phyloP scores from a whole-genome alignment of 106 monocot genomes.

The Cymbidium sinense region DNA sequence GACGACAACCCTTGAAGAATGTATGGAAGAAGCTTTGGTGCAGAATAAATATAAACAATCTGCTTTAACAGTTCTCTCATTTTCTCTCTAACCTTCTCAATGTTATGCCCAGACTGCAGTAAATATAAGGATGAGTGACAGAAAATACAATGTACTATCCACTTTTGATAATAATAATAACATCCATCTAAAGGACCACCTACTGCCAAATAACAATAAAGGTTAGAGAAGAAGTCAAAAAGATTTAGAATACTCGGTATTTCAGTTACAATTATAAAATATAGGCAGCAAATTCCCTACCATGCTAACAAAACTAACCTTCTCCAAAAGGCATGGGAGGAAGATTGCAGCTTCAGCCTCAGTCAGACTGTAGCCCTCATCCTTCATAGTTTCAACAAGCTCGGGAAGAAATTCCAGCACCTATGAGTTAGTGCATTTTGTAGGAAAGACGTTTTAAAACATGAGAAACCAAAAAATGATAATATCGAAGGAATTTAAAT shows the following conservation, averaged over 20 bases:
- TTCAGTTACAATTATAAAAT: neutral
- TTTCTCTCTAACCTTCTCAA: conserved; percentile 93
- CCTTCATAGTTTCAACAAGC: conserved; percentile 66
- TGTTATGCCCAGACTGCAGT: conserved; percentile 94
- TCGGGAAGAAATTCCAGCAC: conserved; percentile 97
- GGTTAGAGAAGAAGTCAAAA: neutral
- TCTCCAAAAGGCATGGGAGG: conserved; percentile 89
- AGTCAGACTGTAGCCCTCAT: conserved; percentile 71
- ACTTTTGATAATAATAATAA: neutral
- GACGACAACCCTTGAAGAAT: conserved; percentile 86
- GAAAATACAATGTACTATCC: neutral
- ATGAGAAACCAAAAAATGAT: neutral
- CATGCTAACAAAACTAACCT: conserved; percentile 40
- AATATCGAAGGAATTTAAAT: neutral
- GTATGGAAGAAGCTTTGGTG: conserved; percentile 80
- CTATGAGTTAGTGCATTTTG: conserved; percentile 21
- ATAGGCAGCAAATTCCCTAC: neutral
- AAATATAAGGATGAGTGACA: conserved; percentile 3
- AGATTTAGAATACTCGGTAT: neutral
- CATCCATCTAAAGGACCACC: neutral
- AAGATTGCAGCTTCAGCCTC: conserved; percentile 95
- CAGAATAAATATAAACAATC: conserved; percentile 72
- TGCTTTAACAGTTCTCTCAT: conserved; percentile 92
- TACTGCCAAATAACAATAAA: neutral
- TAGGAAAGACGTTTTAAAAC: neutral